Evolutionary conservation across 345 rosid genomes (phyloP).

Genomic region (Pseudoturritis turrita): DNA sequence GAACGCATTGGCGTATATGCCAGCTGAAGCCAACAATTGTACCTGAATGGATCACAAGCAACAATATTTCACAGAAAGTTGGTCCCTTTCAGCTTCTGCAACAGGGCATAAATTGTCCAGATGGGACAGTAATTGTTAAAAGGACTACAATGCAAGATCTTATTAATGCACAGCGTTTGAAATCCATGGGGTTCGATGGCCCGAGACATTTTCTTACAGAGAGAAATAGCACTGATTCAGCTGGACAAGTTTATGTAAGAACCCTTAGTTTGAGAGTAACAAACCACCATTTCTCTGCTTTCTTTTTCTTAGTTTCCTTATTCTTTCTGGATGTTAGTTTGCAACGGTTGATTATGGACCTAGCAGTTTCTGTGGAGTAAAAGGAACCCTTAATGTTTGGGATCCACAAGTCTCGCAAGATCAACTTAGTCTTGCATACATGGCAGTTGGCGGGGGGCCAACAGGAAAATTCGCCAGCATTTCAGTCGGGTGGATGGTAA

Average conservation of each 20-base stretch:
- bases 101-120: constrained; percentile 1
- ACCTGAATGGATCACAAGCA: neutral
- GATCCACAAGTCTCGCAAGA: neutral
- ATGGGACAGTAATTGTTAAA: constrained; percentile 11
- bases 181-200: neutral
- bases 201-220: neutral
- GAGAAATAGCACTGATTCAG: neutral
- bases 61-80: neutral
- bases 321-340: neutral
- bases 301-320: neutral
- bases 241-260: constrained; percentile 6
- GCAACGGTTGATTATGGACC: neutral
- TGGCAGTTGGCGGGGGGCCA: neutral
- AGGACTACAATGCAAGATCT: constrained; percentile 11
- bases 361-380: neutral
- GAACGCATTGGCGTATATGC: neutral
- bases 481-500: constrained; percentile 15
- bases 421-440: constrained; percentile 3
- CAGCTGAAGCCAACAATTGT: constrained; percentile 2
- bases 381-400: constrained; percentile 2
- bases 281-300: neutral
- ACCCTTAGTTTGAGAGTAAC: neutral
- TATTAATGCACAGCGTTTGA: neutral
- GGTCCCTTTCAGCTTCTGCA: neutral
- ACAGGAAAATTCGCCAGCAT: neutral